phyloP scores from a whole-genome alignment of 495 filamentous ascomycete species.

The Friedmanniomyces endolithicus region DNA sequence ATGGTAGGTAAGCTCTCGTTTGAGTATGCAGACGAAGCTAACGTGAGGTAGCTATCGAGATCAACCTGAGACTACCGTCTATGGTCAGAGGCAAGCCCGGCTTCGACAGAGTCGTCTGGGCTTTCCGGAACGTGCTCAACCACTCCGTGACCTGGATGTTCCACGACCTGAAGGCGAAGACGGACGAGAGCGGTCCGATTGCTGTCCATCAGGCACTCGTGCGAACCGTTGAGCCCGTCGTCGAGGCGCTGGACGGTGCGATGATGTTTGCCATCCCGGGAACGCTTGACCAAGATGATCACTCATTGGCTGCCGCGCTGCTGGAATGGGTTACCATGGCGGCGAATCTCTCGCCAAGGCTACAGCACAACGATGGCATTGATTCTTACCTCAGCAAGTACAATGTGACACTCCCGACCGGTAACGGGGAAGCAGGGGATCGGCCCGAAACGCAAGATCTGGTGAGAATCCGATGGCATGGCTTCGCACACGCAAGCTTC shows the following conservation, averaged over 20 bases:
- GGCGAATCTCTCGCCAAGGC: conserved; percentile 57
- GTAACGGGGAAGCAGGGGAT: not conserved
- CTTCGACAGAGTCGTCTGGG: conserved; percentile 74
- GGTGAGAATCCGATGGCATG: conserved; percentile 25
- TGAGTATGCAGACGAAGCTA: not conserved
- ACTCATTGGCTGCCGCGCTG: conserved; percentile 41
- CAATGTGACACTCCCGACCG: conserved; percentile 36
- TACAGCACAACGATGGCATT: conserved; percentile 52
- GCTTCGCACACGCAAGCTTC: conserved; percentile 25
- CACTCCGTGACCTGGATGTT: conserved; percentile 70
- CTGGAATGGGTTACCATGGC: conserved; percentile 80
- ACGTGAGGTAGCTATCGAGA: conserved; percentile 52
- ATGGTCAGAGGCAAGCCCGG: conserved; percentile 89
- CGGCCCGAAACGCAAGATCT: conserved; percentile 7
- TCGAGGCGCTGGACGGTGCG: not conserved
- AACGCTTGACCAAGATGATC: not conserved
- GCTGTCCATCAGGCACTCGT: conserved; percentile 11
- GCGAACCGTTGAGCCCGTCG: not conserved
- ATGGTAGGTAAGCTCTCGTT: conserved; percentile 33
- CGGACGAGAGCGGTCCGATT: conserved; percentile 22
- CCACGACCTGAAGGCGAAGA: conserved; percentile 42
- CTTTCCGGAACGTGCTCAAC: conserved; percentile 69
- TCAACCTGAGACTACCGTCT: conserved; percentile 63
- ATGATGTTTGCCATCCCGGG: conserved; percentile 6
- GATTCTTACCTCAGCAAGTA: conserved; percentile 81